These are phyloP conservation scores for Fusarium sp. DNA, from an alignment of 2,329 filamentous ascomycete genomes.

Conservation along the genomic window DNA sequence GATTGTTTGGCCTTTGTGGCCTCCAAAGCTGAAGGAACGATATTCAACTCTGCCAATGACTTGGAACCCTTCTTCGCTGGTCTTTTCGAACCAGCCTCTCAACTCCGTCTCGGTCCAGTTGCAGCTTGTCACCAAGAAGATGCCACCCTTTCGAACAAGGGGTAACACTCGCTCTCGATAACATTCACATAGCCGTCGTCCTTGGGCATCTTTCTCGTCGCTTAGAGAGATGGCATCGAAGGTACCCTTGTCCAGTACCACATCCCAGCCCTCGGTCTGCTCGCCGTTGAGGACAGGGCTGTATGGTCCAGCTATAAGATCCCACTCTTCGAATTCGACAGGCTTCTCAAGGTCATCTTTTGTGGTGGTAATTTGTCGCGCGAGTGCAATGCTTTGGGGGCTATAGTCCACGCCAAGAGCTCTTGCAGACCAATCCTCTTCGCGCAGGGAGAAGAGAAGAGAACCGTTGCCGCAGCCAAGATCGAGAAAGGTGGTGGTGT, in stretches of 20 bases:
- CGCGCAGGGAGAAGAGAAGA: conserved; percentile 82
- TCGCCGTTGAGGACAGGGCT: conserved; percentile 46
- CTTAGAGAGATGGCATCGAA: conserved; percentile 94
- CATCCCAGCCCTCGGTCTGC: conserved; percentile 74
- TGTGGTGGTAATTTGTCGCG: conserved; percentile 66
- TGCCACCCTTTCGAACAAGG: conserved; percentile 75
- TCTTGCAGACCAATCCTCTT: conserved; percentile 69
- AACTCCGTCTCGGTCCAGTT: conserved; percentile 98
- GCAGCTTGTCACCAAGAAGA: conserved; percentile 91
- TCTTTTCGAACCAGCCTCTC: conserved; percentile 75
- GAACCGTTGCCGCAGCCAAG: conserved; percentile 95
- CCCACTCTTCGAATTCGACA: conserved; percentile 67
- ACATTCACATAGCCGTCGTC: conserved; percentile 73
- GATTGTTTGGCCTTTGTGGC: conserved; percentile 87
- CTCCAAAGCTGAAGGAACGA: conserved; percentile 88
- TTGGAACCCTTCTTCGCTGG: conserved; percentile 56
- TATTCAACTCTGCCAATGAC: conserved; percentile 79
- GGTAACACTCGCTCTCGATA: conserved; percentile 76
- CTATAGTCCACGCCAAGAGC: conserved; percentile 94
- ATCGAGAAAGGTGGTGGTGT: conserved; percentile 75
- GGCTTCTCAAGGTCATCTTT: conserved; percentile 30
- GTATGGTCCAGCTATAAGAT: conserved; percentile 63
- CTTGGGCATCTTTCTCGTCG: conserved; percentile 61
- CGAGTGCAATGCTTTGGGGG: conserved; percentile 76
- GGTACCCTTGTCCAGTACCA: conserved; percentile 97